Base-by-base conservation (phyloP, 192 early-diverging fungal genomes). In the Coemansia sp. region DNA sequence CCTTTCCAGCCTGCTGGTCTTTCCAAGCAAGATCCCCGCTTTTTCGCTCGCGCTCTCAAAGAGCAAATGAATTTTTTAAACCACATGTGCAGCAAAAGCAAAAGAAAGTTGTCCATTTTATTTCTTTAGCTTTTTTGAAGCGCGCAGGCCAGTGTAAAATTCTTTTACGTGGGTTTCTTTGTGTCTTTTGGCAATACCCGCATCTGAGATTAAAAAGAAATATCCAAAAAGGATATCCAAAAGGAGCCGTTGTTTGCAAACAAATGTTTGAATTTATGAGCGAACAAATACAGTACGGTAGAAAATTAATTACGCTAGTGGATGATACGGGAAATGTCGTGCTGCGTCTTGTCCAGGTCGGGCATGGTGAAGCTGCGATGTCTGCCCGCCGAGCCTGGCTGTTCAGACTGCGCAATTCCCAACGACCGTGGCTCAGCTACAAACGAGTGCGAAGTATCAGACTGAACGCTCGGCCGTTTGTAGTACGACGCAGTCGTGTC, bases 331-430 rank as follows among this genome's bases (percentile, higher is more conserved):
- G 57, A 50, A n/a, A 74, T 68, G 47, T 59, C 57, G 21, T 62
- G 49, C 47, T 62, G 72, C 54, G 67, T 62, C 21, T 57, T 61
- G 19, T 34, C 50, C 26, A 60, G 21, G 8, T 22, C 58, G 4
- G 72, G 72, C 34, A 68, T 48, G 4, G 72, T 68, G 21, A 68
- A 68, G 34, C 72, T 74, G 9, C 72, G 57, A 20, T 60, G 66
- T 9, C 72, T 58, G 6, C 28, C 19, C 0, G 62, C n/a, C 5
- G 52, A 54, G n/a, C 25, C 14, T 2, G 52, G 7, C 4, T 15
- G 14, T 19, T 51, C 51, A 2, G 21, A 3, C 21, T 10, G 50
- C 5, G 31, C 9, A 21, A 40, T 1, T 2, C 38, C 51, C 26
- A 63, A 22, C 10, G 2, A 9, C 7, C 7, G 7, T 0, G 62